Conservation (phyloP, 352 stramenopile genomes). For the Nothophytophthora sp. region DNA sequence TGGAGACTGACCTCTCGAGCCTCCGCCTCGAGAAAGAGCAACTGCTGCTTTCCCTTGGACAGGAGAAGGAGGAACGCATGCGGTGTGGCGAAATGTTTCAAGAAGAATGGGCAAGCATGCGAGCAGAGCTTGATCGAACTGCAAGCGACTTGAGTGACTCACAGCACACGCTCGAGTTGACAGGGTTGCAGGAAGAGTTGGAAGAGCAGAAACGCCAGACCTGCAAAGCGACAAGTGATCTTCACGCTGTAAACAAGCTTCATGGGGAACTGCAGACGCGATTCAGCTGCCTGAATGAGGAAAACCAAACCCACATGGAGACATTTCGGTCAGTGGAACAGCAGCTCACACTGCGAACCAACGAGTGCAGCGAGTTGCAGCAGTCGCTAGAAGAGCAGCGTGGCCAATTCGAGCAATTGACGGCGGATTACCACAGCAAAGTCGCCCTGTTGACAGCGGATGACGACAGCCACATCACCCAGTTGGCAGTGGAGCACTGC, state of each 20-base stretch:
- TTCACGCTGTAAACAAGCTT: constrained; percentile 6
- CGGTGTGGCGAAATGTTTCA: constrained; percentile 18
- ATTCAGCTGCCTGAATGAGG: constrained; percentile 8
- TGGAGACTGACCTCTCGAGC: constrained; percentile 5
- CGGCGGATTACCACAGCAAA: constrained; percentile 9
- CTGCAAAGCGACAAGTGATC: constrained; percentile 11
- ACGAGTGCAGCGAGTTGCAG: constrained; percentile 2
- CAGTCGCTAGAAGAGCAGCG: neutral
- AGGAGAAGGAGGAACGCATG: constrained; percentile 25
- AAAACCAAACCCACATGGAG: constrained; percentile 4
- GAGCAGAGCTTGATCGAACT: constrained; percentile 14
- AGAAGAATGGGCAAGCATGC: constrained; percentile 22
- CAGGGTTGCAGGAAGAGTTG: constrained; percentile 26
- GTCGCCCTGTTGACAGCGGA: constrained; percentile 6
- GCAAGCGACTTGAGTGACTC: constrained; percentile 16
- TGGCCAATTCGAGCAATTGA: constrained; percentile 1
- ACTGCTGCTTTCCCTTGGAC: constrained; percentile 16
- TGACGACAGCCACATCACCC: neutral
- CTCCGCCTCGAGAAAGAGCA: constrained; percentile 23
- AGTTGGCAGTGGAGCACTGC: constrained; percentile 3
- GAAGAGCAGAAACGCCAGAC: constrained; percentile 20
- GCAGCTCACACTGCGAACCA: constrained; percentile 10
- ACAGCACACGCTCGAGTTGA: constrained; percentile 22
- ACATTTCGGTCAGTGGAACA: constrained; percentile 11
- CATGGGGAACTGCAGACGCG: constrained; percentile 13